These are phyloP conservation scores for Plasmodium vivax DNA, from an alignment of 169 alveolate species.

Conservation along the genomic window DNA sequence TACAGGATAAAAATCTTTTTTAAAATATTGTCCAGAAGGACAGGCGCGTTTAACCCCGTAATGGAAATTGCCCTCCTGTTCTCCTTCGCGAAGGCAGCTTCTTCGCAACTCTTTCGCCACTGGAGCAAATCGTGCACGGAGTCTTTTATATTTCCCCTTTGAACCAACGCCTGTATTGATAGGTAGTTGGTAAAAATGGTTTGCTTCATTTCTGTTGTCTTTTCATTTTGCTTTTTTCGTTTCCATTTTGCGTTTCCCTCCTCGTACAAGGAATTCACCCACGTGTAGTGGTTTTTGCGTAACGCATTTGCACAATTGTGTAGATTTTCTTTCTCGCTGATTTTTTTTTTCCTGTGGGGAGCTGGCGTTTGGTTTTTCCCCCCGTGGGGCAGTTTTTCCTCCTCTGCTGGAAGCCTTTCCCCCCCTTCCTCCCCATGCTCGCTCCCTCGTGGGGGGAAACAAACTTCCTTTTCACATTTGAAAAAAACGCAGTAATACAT, in stretches of 20 bases:
- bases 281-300: slow-evolving; percentile 21
- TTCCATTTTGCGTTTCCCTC: slow-evolving; percentile 21
- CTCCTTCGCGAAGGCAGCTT: not conserved
- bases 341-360: not conserved
- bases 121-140: not conserved
- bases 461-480: slow-evolving; percentile 1
- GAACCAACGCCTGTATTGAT: slow-evolving; percentile 18
- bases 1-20: slow-evolving; percentile 47
- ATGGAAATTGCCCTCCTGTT: not conserved
- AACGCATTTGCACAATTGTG: not conserved
- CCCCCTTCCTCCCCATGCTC: not conserved
- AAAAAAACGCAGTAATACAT: slow-evolving; percentile 61
- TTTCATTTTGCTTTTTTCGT: not conserved
- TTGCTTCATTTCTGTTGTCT: slow-evolving; percentile 4
- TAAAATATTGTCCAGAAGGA: slow-evolving; percentile 6
- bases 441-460: not conserved
- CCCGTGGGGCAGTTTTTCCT: not conserved
- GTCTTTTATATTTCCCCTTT: slow-evolving; percentile 38
- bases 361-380: not conserved
- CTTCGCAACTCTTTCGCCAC: slow-evolving; percentile 8
- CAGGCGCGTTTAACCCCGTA: slow-evolving; percentile 10
- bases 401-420: not conserved
- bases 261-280: slow-evolving; percentile 32
- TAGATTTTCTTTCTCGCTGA: not conserved
- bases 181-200: slow-evolving; percentile 8